These are phyloP conservation scores for Linderniella brevidens DNA, from an alignment of 257 asterid genomes.

Conservation along the genomic window DNA sequence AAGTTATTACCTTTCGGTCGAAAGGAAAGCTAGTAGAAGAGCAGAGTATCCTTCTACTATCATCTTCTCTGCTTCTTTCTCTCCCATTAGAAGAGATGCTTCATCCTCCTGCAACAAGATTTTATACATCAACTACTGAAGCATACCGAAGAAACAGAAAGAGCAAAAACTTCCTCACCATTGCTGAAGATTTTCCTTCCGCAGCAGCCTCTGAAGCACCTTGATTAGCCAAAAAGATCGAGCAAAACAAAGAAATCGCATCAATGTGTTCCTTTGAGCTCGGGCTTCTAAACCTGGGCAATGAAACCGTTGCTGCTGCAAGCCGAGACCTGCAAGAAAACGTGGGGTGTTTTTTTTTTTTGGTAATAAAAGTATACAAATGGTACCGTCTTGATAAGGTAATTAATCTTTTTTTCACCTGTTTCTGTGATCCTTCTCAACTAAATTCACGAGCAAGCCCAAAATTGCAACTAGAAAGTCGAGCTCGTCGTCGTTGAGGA, in stretches of 20 bases:
- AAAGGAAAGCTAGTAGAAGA: conserved; percentile 93
- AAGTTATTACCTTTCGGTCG: conserved; percentile 71
- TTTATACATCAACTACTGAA: too few species aligned
- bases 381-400: background rate
- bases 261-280: conserved; percentile 22
- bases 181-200: conserved; percentile 32
- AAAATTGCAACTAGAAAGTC: conserved; percentile 73
- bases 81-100: conserved; percentile 67
- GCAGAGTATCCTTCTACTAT: conserved; percentile 95
- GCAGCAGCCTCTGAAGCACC: conserved; percentile 49
- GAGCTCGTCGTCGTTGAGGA: conserved; percentile 51
- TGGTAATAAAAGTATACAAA: background rate
- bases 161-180: conserved; percentile 26
- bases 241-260: conserved; percentile 53
- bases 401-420: conserved; percentile 23
- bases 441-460: conserved; percentile 79
- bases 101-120: conserved; percentile 63
- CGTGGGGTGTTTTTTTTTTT: background rate
- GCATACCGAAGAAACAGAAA: background rate
- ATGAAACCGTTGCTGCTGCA: conserved; percentile 46
- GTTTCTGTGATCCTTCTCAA: conserved; percentile 57
- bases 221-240: conserved; percentile 68
- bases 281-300: conserved; percentile 23
- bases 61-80: conserved; percentile 96
- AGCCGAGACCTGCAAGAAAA: conserved; percentile 32